phyloP scores from a whole-genome alignment of 208 protist genomes.

The Jaenimonas drosophilae region DNA sequence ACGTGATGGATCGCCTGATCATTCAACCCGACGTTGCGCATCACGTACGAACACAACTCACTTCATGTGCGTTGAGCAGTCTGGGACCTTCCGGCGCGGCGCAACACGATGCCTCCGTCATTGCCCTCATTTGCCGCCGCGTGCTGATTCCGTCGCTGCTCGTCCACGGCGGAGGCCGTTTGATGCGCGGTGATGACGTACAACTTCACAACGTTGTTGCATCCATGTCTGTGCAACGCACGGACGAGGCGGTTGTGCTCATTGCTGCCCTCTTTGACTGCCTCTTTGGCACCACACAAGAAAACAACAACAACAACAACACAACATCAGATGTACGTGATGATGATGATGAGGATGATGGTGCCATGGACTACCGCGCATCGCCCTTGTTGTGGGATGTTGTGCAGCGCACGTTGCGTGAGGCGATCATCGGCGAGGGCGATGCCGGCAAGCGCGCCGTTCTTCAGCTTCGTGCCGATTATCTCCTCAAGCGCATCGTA shows the following conservation, averaged over 20 bases:
- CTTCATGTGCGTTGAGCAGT: not conserved
- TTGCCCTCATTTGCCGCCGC: conserved; percentile 46
- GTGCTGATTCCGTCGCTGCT: conserved; percentile 67
- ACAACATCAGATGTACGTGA: no score
- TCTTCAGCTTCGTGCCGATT: conserved; percentile 64
- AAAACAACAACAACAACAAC: conserved; percentile 8
- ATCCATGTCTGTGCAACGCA: no score
- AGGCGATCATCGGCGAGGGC: conserved; percentile 18
- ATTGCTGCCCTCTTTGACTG: conserved; percentile 81
- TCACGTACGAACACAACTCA: no score
- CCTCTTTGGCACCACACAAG: conserved; percentile 33
- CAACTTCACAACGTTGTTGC: no score
- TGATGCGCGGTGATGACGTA: conserved; percentile 13
- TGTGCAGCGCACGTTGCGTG: conserved; percentile 27
- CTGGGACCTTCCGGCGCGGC: conserved; percentile 4
- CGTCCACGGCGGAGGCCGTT: not conserved
- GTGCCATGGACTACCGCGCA: conserved; percentile 41
- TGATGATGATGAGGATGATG: not conserved
- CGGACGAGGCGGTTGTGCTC: conserved; percentile 61
- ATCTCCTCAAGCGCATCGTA: conserved; percentile 82
- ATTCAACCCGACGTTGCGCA: no score
- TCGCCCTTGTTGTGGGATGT: conserved; percentile 52
- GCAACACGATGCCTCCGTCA: conserved; percentile 10
- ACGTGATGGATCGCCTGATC: no score
- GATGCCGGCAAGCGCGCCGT: conserved; percentile 55